Percentiles rank a stretch among this genome's conserved stretches.
Evolutionary conservation across 805 yeast genomes (phyloP).

Genomic region (Lipomyces starkeyi): DNA sequence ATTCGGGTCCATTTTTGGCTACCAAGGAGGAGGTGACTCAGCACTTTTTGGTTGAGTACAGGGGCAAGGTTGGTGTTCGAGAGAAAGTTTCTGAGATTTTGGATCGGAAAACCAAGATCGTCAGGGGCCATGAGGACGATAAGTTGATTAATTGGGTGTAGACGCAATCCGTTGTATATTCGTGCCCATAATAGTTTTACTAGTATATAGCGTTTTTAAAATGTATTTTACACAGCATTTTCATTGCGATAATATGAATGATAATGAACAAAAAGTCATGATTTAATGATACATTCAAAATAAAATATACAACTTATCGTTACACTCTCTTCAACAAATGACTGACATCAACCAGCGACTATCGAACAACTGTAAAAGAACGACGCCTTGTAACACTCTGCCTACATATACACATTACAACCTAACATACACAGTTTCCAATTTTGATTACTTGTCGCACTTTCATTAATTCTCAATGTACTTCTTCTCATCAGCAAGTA

Average conservation of each 20-base stretch:
- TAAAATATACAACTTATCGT: neutral
- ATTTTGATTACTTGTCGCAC: neutral
- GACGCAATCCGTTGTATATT: neutral
- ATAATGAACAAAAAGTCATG: neutral
- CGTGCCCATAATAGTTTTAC: neutral
- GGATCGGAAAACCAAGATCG: conserved; percentile 60
- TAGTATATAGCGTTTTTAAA: neutral
- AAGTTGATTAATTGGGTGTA: conserved; percentile 56
- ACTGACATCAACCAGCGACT: neutral
- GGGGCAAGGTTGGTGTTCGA: conserved; percentile 64
- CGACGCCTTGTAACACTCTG: neutral
- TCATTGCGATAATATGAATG: neutral
- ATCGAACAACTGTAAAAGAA: neutral
- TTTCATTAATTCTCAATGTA: conserved; percentile 14
- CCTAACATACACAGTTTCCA: neutral
- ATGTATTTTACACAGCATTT: neutral
- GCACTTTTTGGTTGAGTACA: conserved; percentile 60
- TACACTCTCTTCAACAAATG: neutral
- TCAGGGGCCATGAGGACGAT: conserved; percentile 48
- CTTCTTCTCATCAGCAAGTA: conserved; percentile 30
- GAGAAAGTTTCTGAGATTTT: conserved; percentile 65
- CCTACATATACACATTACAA: neutral
- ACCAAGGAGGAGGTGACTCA: conserved; percentile 70
- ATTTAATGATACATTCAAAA: neutral
- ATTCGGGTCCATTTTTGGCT: conserved; percentile 69